Evolutionary conservation across 2,329 filamentous ascomycete genomes (phyloP).

Genomic region (Sclerotinia sclerotiorum): DNA sequence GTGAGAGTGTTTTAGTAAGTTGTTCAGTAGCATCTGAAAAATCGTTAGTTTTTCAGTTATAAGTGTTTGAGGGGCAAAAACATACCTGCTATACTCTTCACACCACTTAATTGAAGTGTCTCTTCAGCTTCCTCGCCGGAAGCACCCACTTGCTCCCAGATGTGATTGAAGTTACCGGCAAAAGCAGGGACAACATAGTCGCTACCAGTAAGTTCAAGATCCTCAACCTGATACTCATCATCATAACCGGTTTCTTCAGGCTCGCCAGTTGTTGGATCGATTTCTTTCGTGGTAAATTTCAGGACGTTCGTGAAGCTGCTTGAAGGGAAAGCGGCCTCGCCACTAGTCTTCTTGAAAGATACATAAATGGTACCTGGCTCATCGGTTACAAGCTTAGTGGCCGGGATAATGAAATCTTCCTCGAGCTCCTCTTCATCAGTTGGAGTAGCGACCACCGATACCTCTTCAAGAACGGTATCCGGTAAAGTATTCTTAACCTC

Average conservation of each 20-base stretch:
- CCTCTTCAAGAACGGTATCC: slow-evolving; percentile 85
- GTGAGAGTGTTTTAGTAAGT: slow-evolving; percentile 78
- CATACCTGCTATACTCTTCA: slow-evolving; percentile 88
- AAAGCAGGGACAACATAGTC: slow-evolving; percentile 95
- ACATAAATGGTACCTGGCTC: slow-evolving; percentile 94
- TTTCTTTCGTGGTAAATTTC: slow-evolving; percentile 97
- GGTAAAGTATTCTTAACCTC: slow-evolving; percentile 97
- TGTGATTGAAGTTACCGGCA: slow-evolving; percentile 89
- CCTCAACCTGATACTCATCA: slow-evolving; percentile 95
- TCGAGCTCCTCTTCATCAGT: slow-evolving; percentile 79
- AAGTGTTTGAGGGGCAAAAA: slow-evolving; percentile 4
- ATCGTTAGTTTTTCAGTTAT: slow-evolving; percentile 33
- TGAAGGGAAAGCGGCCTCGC: slow-evolving; percentile 73
- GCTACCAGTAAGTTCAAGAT: slow-evolving; percentile 84
- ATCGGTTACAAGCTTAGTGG: slow-evolving; percentile 76
- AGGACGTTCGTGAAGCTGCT: slow-evolving; percentile 87
- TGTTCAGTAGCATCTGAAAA: slow-evolving; percentile 82
- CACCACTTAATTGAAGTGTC: slow-evolving; percentile 80
- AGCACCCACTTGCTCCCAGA: slow-evolving; percentile 93
- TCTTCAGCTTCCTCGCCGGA: slow-evolving; percentile 86
- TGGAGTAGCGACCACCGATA: slow-evolving; percentile 78
- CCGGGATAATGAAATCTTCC: slow-evolving; percentile 92
- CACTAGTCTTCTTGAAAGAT: slow-evolving; percentile 81
- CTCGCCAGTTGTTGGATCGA: slow-evolving; percentile 90
- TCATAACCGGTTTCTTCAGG: slow-evolving; percentile 92